These are phyloP conservation scores for Trypanosoma avium DNA, from an alignment of 208 protist species.

Conservation along the genomic window DNA sequence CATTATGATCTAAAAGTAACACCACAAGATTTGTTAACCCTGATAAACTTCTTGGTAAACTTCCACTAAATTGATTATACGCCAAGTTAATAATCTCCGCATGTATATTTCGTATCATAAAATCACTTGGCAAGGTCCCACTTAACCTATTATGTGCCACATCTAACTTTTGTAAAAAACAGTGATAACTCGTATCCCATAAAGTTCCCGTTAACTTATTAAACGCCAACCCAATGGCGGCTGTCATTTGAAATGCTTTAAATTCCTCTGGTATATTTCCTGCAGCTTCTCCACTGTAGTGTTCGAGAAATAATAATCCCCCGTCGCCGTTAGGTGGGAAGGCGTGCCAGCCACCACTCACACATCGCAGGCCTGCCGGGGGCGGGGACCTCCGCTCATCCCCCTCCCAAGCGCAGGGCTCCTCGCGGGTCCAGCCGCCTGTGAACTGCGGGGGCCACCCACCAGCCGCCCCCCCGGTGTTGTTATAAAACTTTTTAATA, in stretches of 20 bases:
- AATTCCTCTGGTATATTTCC: conserved; percentile 21
- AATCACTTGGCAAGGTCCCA: conserved; percentile 15
- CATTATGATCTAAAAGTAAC: conserved; percentile 21
- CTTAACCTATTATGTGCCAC: conserved; percentile 23
- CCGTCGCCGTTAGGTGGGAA: conserved; percentile 18
- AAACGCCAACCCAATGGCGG: conserved; percentile 7
- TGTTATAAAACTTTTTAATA: conserved; percentile 17
- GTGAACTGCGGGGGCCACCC: conserved; percentile 15
- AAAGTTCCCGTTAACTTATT: conserved; percentile 23
- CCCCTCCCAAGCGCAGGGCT: conserved; percentile 27
- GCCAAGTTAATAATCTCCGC: conserved; percentile 21
- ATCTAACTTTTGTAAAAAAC: conserved; percentile 23
- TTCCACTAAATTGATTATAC: conserved; percentile 18
- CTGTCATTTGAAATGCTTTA: conserved; percentile 24
- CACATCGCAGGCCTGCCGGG: conserved; percentile 11
- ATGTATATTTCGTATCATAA: conserved; percentile 27
- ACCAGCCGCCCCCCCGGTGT: conserved; percentile 16
- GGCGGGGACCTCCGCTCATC: conserved; percentile 1
- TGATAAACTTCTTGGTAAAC: conserved; percentile 3
- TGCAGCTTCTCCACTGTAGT: conserved; percentile 24
- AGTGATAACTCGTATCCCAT: conserved; percentile 29
- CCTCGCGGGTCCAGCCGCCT: conserved; percentile 11
- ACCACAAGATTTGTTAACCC: conserved; percentile 9
- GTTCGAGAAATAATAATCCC: conserved; percentile 20
- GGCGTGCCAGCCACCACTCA: conserved; percentile 15